Conservation (phyloP, 148 eudicot species). For the Cornus kousa region DNA sequence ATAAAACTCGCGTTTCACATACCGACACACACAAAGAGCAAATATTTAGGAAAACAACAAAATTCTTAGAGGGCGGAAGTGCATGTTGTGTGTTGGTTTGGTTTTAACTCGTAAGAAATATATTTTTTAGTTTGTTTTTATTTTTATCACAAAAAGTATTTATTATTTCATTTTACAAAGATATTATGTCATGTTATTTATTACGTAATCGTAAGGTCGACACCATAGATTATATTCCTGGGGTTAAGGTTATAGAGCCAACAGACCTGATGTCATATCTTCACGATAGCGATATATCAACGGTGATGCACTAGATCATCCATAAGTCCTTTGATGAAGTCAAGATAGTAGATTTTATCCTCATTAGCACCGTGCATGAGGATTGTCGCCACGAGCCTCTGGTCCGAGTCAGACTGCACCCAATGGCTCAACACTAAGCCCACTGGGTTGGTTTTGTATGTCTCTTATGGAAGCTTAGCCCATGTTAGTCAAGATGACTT, state of each 20-base stretch:
- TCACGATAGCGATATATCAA: slow-evolving; percentile 28
- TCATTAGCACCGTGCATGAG: neutral
- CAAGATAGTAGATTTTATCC: neutral
- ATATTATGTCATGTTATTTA: neutral
- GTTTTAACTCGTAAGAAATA: too few relatives aligned
- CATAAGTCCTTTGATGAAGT: neutral
- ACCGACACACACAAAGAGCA: too few relatives aligned
- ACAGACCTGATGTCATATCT: slow-evolving; percentile 35
- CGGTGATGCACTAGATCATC: slow-evolving; percentile 27
- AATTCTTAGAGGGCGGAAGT: too few relatives aligned
- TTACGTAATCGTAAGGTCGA: slow-evolving; percentile 33
- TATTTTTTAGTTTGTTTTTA: too few relatives aligned
- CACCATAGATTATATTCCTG: slow-evolving; percentile 44
- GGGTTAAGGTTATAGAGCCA: slow-evolving; percentile 30
- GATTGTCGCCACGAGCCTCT: neutral
- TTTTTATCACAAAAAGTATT: too few relatives aligned
- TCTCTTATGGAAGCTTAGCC: neutral
- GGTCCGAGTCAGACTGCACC: slow-evolving; percentile 1
- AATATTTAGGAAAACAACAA: too few relatives aligned
- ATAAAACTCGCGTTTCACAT: too few relatives aligned
- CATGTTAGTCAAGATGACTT: neutral
- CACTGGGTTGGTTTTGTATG: neutral
- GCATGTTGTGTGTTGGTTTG: too few relatives aligned
- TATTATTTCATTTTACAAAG: too few relatives aligned
- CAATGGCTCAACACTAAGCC: neutral